Evolutionary conservation across 2,329 filamentous ascomycete genomes (phyloP).

Genomic region (Gremmenia infestans): DNA sequence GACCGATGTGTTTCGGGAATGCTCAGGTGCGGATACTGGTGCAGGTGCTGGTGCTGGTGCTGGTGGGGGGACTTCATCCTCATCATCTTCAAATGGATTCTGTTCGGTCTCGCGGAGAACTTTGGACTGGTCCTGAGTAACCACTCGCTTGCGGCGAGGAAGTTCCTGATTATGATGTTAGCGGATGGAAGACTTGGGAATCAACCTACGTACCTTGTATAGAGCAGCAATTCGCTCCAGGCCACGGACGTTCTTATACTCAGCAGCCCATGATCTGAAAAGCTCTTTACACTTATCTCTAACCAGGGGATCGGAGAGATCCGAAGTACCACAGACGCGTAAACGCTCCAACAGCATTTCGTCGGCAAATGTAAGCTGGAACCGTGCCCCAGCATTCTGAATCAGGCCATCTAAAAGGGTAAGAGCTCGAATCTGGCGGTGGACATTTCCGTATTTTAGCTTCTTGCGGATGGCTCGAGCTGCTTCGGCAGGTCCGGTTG

Average conservation of each 20-base stretch:
- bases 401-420: constrained; percentile 89
- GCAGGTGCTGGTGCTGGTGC: constrained; percentile 6
- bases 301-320: constrained; percentile 80
- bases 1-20: constrained; percentile 16
- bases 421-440: constrained; percentile 84
- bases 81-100: constrained; percentile 64
- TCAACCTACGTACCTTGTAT: constrained; percentile 50
- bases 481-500: constrained; percentile 80
- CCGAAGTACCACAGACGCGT: constrained; percentile 78
- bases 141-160: constrained; percentile 63
- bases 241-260: constrained; percentile 76
- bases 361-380: constrained; percentile 83
- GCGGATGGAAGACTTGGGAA: constrained; percentile 1
- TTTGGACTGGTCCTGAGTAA: constrained; percentile 73
- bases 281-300: constrained; percentile 81
- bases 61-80: constrained; percentile 37
- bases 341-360: constrained; percentile 88
- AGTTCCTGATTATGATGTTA: constrained; percentile 44
- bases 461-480: constrained; percentile 94
- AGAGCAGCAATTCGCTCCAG: constrained; percentile 75
- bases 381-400: constrained; percentile 84
- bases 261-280: constrained; percentile 79
- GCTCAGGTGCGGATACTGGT: constrained; percentile 8
- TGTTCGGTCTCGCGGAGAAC: constrained; percentile 75
- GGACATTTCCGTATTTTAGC: constrained; percentile 94